Evolutionary conservation across 371 early-diverging fungal genomes (phyloP), one percentile per base, ranked within the genome.

Genomic region (Mortierella sp.): DNA sequence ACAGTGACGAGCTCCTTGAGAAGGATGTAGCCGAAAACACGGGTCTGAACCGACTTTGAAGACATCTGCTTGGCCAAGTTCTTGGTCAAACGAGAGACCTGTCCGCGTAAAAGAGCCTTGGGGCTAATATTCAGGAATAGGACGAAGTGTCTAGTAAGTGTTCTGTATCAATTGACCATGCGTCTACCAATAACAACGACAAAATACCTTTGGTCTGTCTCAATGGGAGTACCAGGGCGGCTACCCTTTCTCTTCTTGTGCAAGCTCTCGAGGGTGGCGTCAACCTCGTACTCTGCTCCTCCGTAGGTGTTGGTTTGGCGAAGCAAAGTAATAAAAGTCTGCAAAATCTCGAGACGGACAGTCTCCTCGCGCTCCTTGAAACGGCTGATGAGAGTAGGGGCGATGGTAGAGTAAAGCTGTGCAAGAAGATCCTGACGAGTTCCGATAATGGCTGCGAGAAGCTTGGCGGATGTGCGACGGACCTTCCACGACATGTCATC

Each of bases 331-430:
- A 93, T 93, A 72, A 96, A 96, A 0, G 98, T 95, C 44, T 90
- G 90, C 11, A 98, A 84, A 16, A 98, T 90, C 82, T 98, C 98
- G 11, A 94, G 88, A 24, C 97, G 94, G 24, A 99, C 99, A 77
- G 94, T 93, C 78, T 99, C 98, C 80, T 98, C 97, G 21, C 98
- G 92, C 88, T 98, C 99, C 75, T 93, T 95, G 86, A 99, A 97
- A 56, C 97, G 90, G 44, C 74, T 83, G 58, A 97, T 95, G 11
- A 99, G 90, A 21, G 91, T 91, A 14, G 95, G 95, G 0, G 95
- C 95, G 21, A 96, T 93, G 4, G 78, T 87, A 29, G 93, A 85
- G 79, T 95, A 94, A 35, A 97, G 88, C 65, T 90, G 87, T 54
- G 89, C 84, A 4, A 96, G 89, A 29, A 95, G 70, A 71, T 96